Conservation (phyloP, 176 grass and related monocot genomes). For the Rhynchospora tenuis region DNA sequence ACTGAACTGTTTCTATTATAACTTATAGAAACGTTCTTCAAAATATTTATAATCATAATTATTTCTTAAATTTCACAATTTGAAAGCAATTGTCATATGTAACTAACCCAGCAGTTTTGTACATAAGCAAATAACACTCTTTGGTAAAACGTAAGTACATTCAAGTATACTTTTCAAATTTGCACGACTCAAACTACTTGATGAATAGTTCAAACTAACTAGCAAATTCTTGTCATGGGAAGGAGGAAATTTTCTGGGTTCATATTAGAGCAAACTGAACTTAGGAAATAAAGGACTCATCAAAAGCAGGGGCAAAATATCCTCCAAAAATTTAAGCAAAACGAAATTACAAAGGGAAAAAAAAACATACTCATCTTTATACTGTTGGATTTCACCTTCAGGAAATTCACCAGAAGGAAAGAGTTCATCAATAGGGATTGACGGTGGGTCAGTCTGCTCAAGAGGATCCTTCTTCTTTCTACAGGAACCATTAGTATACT, state of each 20-base stretch:
- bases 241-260: neutral
- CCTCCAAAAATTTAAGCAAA: neutral
- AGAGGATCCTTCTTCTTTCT: slow-evolving; percentile 85
- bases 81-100: neutral
- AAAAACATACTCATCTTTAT: slow-evolving; percentile 76
- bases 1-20: neutral
- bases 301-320: neutral
- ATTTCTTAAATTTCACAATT: neutral
- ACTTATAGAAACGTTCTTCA: neutral
- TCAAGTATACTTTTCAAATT: neutral
- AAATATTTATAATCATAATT: neutral
- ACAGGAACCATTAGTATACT: neutral
- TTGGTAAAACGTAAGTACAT: neutral
- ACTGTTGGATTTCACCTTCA: slow-evolving; percentile 77
- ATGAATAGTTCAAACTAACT: neutral
- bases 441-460: slow-evolving; percentile 80
- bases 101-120: neutral
- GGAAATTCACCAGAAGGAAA: slow-evolving; percentile 81
- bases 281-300: neutral
- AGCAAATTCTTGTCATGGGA: neutral
- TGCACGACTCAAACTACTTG: neutral
- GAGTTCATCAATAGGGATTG: slow-evolving; percentile 87
- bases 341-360: slow-evolving; percentile 3
- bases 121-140: neutral
- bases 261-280: neutral